phyloP scores from a whole-genome alignment of 2,329 filamentous ascomycete species.

The Arthrobotrys entomopaga region DNA sequence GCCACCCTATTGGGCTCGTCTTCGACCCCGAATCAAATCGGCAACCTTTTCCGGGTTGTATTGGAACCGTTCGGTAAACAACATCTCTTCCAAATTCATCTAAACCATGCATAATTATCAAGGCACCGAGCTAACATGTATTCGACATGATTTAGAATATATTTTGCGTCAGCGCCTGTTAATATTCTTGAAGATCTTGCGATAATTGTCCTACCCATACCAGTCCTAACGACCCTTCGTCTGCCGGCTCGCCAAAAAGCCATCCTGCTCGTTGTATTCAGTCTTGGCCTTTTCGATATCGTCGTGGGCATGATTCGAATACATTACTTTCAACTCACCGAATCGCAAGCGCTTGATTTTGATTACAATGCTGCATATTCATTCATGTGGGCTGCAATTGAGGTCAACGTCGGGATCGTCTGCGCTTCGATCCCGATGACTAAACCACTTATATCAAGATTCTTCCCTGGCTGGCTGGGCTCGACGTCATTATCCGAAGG shows the following conservation, averaged over 20 bases:
- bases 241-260: constrained; percentile 86
- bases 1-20: constrained; percentile 76
- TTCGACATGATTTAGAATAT: constrained; percentile 67
- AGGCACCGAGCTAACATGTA: constrained; percentile 35
- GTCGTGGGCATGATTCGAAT: constrained; percentile 89
- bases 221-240: constrained; percentile 85
- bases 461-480: constrained; percentile 55
- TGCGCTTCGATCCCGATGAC: constrained; percentile 92
- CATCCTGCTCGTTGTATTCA: constrained; percentile 85
- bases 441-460: constrained; percentile 78
- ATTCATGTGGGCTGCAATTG: constrained; percentile 92
- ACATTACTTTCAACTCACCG: constrained; percentile 81
- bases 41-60: constrained; percentile 50
- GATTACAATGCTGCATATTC: constrained; percentile 82
- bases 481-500: constrained; percentile 38
- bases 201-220: constrained; percentile 86
- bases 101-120: neutral
- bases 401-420: constrained; percentile 89
- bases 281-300: constrained; percentile 85
- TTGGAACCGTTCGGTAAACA: constrained; percentile 49
- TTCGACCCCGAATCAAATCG: constrained; percentile 64
- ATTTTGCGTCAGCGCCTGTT: constrained; percentile 80
- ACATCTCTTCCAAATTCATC: neutral
- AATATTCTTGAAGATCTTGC: constrained; percentile 92
- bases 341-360: constrained; percentile 68